A percentile compares a stretch with the other conserved stretches of the same genome.
Conservation (phyloP, 176 grass and related monocot genomes). For the Hyparrhenia diplandra region DNA sequence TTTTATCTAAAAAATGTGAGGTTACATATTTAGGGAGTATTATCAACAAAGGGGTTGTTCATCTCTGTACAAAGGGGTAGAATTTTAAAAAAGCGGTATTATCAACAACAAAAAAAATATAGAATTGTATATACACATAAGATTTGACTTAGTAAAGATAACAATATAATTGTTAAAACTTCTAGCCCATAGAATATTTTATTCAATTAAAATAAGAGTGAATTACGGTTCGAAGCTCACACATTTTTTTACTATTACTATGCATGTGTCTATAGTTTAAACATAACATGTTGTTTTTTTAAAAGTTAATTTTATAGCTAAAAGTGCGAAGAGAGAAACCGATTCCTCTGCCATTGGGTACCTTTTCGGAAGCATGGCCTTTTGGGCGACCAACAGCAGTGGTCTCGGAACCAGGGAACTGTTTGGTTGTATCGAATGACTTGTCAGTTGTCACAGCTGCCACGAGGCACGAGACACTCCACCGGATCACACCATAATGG, state of each 20-base stretch:
- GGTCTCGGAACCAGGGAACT: too few relatives aligned
- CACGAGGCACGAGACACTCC: not conserved
- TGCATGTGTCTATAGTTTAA: not conserved
- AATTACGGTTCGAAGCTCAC: not conserved
- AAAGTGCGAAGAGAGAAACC: not conserved
- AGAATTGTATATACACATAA: too few relatives aligned
- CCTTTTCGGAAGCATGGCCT: not conserved
- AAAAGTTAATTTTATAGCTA: not conserved
- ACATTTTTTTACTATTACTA: not conserved
- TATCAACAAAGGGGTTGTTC: too few relatives aligned
- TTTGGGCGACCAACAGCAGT: conserved; percentile 2
- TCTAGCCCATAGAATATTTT: not conserved
- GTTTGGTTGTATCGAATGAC: too few relatives aligned
- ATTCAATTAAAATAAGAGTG: not conserved
- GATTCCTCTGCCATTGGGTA: not conserved
- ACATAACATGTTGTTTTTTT: not conserved
- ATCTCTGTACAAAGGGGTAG: too few relatives aligned
- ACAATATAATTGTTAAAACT: too few relatives aligned
- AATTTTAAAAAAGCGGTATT: too few relatives aligned
- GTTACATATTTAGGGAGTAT: too few relatives aligned
- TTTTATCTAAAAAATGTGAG: too few relatives aligned
- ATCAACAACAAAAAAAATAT: too few relatives aligned
- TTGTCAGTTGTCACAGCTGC: too few relatives aligned
- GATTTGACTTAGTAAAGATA: too few relatives aligned
- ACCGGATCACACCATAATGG: not conserved